Conservation (phyloP, 2,329 filamentous ascomycete species). For the Aureobasidium sp. region DNA sequence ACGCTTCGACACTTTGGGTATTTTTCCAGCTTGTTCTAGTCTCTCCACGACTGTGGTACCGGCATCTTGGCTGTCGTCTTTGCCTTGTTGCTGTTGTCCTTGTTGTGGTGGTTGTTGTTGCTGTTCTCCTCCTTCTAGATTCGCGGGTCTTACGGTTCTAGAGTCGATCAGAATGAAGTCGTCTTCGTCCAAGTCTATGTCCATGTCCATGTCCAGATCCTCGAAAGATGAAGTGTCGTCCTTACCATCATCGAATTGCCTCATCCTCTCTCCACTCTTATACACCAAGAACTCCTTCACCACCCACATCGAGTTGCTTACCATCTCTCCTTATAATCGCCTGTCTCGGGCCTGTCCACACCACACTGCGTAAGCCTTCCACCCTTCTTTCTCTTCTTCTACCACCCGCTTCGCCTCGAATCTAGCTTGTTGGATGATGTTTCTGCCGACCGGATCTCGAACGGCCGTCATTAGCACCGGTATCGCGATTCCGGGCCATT, state of each 20-base stretch:
- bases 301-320: neutral
- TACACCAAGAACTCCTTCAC: neutral
- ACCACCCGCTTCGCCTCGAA: neutral
- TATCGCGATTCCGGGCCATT: neutral
- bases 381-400: slow-evolving; percentile 1
- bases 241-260: neutral
- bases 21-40: neutral
- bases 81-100: neutral
- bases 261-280: slow-evolving; percentile 4
- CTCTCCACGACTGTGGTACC: neutral
- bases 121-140: neutral
- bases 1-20: neutral
- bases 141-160: neutral
- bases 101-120: neutral
- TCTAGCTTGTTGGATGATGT: neutral
- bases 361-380: neutral
- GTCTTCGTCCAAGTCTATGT: neutral
- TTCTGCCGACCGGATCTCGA: neutral
- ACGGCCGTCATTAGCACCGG: neutral
- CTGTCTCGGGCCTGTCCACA: neutral
- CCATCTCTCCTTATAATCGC: neutral
- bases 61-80: neutral
- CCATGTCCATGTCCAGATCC: too few species aligned
- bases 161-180: neutral
- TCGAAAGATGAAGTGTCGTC: too few species aligned